Base-by-base conservation (phyloP, 2,329 filamentous ascomycete species). In the Rhexocercosporidium sp. region DNA sequence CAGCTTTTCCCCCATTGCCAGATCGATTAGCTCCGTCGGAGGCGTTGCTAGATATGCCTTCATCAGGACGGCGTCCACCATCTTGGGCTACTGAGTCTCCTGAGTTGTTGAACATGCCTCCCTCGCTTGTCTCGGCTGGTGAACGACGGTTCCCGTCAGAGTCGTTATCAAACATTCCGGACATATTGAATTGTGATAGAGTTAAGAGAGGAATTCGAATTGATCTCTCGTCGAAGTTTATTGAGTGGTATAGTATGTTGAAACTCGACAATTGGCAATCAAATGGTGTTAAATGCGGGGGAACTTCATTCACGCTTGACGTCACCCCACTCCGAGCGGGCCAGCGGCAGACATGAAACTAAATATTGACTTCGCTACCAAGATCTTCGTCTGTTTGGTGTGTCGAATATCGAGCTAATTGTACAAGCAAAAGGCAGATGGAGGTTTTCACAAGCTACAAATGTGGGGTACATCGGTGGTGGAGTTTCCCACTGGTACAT, bases 151-250 rank as follows among this genome's bases (percentile, higher is more conserved):
- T 59, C 20, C 56, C 56, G 56, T 59, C 56, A 20, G 56, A 59
- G n/a, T 41, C 39, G 37, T 59, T 59, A 9, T 59, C 56, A 44
- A 59, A 59, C 56, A 59, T 59, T 11, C 56, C 37, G 20, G 39
- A 41, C 20, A 59, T 59, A 44, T 59, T 59, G 34, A 18, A 3
- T 37, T 12, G 14, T 39, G 18, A 39, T 39, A 5, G n/a, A 22
- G 16, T 3, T 7, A 11, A 31, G 16, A 3, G 1, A 16, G 12
- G 3, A 29, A 3, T 16, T 53, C 2, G 16, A 53, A 27, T 29
- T 53, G 25, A 53, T 37, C 8, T 37, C 34, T 37, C 1, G n/a
- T 37, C 34, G 8, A 37, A 6, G 3, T n/a, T 37, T 37, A 37
- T 11, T 9, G 12, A 11, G 4, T 37, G 12, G 3, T 37, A 31